Evolutionary conservation across 2,329 filamentous ascomycete genomes (phyloP).

Genomic region (Rutstroemia sp.): DNA sequence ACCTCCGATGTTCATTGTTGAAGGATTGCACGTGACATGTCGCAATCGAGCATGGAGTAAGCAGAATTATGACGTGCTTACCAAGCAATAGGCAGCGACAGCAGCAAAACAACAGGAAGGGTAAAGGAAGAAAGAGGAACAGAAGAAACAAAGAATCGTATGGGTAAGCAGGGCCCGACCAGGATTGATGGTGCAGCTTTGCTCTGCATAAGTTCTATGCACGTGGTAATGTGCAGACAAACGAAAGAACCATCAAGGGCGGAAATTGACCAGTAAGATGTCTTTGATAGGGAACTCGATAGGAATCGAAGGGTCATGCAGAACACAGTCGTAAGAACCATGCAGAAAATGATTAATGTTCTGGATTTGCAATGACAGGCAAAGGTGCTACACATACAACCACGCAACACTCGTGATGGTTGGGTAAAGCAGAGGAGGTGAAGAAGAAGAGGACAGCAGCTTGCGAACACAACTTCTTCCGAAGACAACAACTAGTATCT

Average conservation of each 20-base stretch:
- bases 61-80: slow-evolving; percentile 4
- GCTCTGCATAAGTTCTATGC: not conserved
- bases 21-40: slow-evolving; percentile 24
- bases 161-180: not conserved
- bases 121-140: not conserved
- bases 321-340: not conserved
- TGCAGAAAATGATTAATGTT: not conserved
- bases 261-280: not conserved
- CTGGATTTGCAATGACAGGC: too few relatives aligned
- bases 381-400: too few relatives aligned
- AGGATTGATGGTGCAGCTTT: not conserved
- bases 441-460: too few relatives aligned
- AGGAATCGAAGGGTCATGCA: not conserved
- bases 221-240: slow-evolving; percentile 1
- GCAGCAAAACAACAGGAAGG: not conserved
- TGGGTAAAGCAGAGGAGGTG: too few relatives aligned
- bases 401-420: too few relatives aligned
- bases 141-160: not conserved
- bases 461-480: too few relatives aligned
- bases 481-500: too few relatives aligned
- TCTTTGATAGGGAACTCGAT: not conserved
- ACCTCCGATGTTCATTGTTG: not conserved
- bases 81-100: not conserved
- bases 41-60: slow-evolving; percentile 14
- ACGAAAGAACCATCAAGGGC: not conserved